Evolutionary conservation across 2,329 filamentous ascomycete species (phyloP).

Genomic region (Cladosporium sp.): DNA sequence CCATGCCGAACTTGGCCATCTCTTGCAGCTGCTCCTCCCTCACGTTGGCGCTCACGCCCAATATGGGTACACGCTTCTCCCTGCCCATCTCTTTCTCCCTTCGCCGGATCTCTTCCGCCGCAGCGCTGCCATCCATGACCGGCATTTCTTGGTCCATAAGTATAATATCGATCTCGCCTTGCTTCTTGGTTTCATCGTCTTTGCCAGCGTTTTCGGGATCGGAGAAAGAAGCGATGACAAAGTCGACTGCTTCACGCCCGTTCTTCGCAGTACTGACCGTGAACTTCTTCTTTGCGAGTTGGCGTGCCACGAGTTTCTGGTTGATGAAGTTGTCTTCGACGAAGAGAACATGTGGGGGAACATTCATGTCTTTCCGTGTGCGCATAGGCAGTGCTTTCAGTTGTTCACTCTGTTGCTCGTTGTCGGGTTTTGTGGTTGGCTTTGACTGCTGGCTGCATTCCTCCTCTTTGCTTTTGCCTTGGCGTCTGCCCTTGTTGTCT

Average conservation of each 20-base stretch:
- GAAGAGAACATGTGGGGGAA: conserved; percentile 29
- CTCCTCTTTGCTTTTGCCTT: not conserved
- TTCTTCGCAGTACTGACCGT: conserved; percentile 36
- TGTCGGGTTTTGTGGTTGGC: not conserved
- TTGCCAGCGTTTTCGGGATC: conserved; percentile 21
- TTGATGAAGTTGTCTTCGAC: conserved; percentile 40
- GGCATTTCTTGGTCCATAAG: conserved; percentile 41
- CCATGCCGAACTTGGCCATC: conserved; percentile 37
- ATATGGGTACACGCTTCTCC: conserved; percentile 30
- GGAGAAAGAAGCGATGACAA: conserved; percentile 24
- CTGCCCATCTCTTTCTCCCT: conserved; percentile 27
- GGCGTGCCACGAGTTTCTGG: conserved; percentile 33
- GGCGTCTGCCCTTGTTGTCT: not conserved
- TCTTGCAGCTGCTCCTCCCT: conserved; percentile 34
- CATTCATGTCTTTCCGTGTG: conserved; percentile 1
- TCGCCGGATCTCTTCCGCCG: conserved; percentile 30
- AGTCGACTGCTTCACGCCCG: conserved; percentile 35
- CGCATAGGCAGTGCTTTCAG: not conserved
- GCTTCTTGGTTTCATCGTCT: conserved; percentile 9
- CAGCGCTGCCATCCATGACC: conserved; percentile 35
- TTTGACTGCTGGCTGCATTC: not conserved
- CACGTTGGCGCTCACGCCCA: conserved; percentile 40
- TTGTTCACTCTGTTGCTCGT: not conserved
- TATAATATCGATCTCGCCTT: conserved; percentile 31
- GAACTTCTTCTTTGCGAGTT: conserved; percentile 32